These are phyloP conservation scores for Hypoxylon fragiforme DNA, from an alignment of 495 filamentous ascomycete genomes.

Conservation along the genomic window DNA sequence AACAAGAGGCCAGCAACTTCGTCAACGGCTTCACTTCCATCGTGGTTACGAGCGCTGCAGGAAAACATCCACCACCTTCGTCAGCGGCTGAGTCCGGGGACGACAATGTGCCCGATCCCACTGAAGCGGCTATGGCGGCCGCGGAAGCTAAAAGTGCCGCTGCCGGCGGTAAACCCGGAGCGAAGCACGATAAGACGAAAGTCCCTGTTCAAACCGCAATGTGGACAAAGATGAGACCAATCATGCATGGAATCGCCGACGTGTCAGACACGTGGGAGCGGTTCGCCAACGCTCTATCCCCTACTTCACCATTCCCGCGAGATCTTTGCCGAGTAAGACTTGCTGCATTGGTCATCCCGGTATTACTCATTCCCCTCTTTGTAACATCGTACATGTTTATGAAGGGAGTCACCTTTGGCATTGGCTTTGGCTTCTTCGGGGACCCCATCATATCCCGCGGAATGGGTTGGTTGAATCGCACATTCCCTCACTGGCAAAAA, in stretches of 20 bases:
- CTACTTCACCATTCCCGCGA: slow-evolving; percentile 74
- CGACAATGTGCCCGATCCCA: slow-evolving; percentile 62
- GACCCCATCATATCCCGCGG: slow-evolving; percentile 69
- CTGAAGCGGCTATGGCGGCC: slow-evolving; percentile 54
- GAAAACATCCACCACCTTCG: slow-evolving; percentile 63
- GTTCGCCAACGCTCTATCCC: slow-evolving; percentile 77
- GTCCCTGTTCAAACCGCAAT: slow-evolving; percentile 79
- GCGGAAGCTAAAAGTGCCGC: slow-evolving; percentile 61
- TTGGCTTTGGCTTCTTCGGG: slow-evolving; percentile 78
- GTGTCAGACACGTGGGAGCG: slow-evolving; percentile 79
- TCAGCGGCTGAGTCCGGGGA: slow-evolving; percentile 48
- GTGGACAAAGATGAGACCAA: slow-evolving; percentile 71
- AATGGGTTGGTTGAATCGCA: slow-evolving; percentile 63
- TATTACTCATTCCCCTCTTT: slow-evolving; percentile 62
- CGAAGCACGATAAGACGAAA: slow-evolving; percentile 78
- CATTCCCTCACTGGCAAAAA: slow-evolving; percentile 75
- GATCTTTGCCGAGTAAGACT: slow-evolving; percentile 65
- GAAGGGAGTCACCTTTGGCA: slow-evolving; percentile 65
- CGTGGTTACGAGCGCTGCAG: slow-evolving; percentile 73
- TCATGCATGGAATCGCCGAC: slow-evolving; percentile 77
- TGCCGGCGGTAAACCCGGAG: slow-evolving; percentile 49
- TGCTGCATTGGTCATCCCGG: slow-evolving; percentile 59
- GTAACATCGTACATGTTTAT: slow-evolving; percentile 73
- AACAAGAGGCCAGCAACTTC: slow-evolving; percentile 82
- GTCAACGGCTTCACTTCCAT: slow-evolving; percentile 75